Evolutionary conservation across 345 rosid species (phyloP), one percentile per base, ranked within the genome.

Genomic region (Excoecaria agallocha): DNA sequence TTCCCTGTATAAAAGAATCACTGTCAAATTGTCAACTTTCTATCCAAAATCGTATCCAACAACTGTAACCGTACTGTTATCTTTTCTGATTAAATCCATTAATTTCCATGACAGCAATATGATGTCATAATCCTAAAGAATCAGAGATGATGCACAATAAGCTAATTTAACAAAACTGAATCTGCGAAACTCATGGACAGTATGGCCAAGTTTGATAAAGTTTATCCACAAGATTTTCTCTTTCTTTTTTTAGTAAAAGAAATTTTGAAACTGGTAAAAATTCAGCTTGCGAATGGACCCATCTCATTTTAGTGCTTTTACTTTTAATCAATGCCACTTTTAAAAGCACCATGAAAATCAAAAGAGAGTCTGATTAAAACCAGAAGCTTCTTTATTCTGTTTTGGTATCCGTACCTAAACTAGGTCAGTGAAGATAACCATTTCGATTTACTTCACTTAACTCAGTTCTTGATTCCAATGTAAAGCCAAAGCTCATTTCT

Each of bases 301-400:
- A 30, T 30, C 30, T 66, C 78, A 12, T 38, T 58, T 38, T 70
- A 67, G 7, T 12, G 6, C 39, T 71, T 69, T 8, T 54, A 8
- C 56, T 52, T 43, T 68, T 68, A 15, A 25, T 68, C 38, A 49
- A 55, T 46, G 15, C n/a, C 17, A 3, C 58, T 8, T 69, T 69
- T n/a, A 20, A 45, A 11, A 66, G 12, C 38, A 25, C 52, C 25
- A 69, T 65, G 0, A 12, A 62, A 66, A 58, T 30, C 49, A 62
- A 20, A 59, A 45, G 58, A 57, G 38, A 22, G 2, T 10, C 49
- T 38, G 5, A 19, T 1, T 30, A 22, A 68, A 46, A 71, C 68
- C 74, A 72, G 76, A 74, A 77, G 51, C 76, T 74, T 77, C 74
- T 50, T 49, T 72, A 43, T 71, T 39, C n/a, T 52, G 7, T 63